A percentile compares a stretch with the other conserved stretches of the same genome.
Evolutionary conservation across 768 basidiomycete genomes (phyloP).

Genomic region (Candolleomyces eurysporus): DNA sequence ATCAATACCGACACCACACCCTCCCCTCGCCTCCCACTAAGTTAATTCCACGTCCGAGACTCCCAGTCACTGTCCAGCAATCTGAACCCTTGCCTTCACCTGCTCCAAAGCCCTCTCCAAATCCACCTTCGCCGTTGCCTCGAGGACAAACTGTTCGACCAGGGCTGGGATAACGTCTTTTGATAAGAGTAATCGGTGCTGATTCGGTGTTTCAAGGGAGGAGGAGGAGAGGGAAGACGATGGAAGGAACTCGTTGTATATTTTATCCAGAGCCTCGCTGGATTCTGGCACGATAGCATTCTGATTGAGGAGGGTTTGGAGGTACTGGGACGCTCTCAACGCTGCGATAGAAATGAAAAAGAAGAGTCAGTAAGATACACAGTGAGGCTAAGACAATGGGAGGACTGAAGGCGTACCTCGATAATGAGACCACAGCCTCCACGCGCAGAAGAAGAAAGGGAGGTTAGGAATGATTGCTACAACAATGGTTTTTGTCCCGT

Average conservation of each 20-base stretch:
- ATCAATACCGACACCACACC: no score
- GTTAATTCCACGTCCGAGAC: no score
- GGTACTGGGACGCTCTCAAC: constrained; percentile 67
- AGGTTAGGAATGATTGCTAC: constrained; percentile 79
- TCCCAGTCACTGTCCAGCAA: no score
- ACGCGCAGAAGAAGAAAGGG: constrained; percentile 82
- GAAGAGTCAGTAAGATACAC: neutral
- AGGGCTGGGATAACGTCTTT: constrained; percentile 57
- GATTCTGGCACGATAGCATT: constrained; percentile 56
- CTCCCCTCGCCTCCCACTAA: no score
- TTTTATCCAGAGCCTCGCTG: constrained; percentile 50
- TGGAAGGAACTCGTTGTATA: constrained; percentile 41
- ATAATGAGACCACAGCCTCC: constrained; percentile 86
- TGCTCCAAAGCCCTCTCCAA: constrained; percentile 69
- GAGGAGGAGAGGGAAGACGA: neutral
- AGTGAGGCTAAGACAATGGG: no score
- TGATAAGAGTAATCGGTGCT: constrained; percentile 40
- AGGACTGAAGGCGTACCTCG: constrained; percentile 43
- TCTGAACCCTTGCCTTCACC: constrained; percentile 28
- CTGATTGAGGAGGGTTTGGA: constrained; percentile 55
- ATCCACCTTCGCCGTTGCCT: constrained; percentile 43
- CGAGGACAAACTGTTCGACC: constrained; percentile 42
- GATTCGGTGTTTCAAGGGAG: constrained; percentile 4
- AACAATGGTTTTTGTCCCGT: neutral
- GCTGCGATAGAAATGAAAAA: constrained; percentile 36